Evolutionary conservation across 192 early-diverging fungal genomes (phyloP).

Genomic region (Phycomyces nitens): DNA sequence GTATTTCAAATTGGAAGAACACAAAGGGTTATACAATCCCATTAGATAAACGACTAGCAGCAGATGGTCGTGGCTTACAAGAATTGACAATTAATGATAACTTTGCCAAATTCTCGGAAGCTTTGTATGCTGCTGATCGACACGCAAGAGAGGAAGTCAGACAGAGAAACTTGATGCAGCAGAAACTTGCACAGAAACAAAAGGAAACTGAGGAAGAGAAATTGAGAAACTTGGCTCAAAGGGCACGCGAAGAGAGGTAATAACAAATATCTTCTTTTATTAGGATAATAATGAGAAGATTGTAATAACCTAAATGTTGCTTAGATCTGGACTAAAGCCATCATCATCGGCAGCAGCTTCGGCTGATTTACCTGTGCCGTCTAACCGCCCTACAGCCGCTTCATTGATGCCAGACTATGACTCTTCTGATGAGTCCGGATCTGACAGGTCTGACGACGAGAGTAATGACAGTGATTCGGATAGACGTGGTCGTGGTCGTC

Average conservation of each 20-base stretch:
- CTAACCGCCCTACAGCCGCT: constrained; percentile 28
- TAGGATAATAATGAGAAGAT: neutral
- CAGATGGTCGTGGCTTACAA: constrained; percentile 93
- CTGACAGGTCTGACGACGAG: constrained; percentile 21
- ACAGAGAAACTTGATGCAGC: constrained; percentile 85
- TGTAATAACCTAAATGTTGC: neutral
- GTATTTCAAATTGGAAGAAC: constrained; percentile 99
- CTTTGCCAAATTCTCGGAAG: constrained; percentile 95
- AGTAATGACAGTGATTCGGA: constrained; percentile 40
- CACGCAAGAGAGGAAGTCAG: constrained; percentile 93
- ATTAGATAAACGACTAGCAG: constrained; percentile 95
- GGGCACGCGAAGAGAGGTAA: constrained; percentile 81
- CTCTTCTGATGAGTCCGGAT: constrained; percentile 26
- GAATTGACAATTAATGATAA: constrained; percentile 89
- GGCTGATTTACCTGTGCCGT: constrained; percentile 20
- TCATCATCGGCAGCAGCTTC: constrained; percentile 8
- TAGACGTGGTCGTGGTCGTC: constrained; percentile 14
- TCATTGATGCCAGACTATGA: constrained; percentile 37
- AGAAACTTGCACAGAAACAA: constrained; percentile 89
- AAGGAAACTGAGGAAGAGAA: constrained; percentile 93
- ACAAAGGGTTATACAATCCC: constrained; percentile 99
- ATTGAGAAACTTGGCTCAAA: constrained; percentile 85
- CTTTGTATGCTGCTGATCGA: constrained; percentile 86
- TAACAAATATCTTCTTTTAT: neutral
- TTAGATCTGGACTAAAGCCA: constrained; percentile 39